Evolutionary conservation across 2,329 filamentous ascomycete species (phyloP).

Genomic region (Apiospora aurea): DNA sequence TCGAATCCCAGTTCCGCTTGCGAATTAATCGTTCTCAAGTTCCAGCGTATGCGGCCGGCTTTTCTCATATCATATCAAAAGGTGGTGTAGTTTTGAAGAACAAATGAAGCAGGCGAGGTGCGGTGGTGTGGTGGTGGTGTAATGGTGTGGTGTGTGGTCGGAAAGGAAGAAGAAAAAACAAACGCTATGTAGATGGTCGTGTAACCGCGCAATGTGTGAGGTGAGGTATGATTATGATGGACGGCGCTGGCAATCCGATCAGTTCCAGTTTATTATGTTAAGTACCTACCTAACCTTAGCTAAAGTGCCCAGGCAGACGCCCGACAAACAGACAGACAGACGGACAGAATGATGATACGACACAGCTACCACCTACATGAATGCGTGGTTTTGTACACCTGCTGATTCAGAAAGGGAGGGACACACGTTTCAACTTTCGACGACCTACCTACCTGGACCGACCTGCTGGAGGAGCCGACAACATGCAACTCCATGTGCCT

Average conservation of each 20-base stretch:
- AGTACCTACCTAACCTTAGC: too few species aligned
- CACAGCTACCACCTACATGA: background rate
- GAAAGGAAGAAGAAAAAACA: background rate
- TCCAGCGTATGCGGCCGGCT: background rate
- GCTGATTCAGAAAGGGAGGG: background rate
- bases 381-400: conserved; percentile 5
- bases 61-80: background rate
- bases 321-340: too few species aligned
- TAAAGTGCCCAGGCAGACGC: background rate
- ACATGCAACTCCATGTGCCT: background rate
- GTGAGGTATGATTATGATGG: background rate
- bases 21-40: background rate
- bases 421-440: background rate
- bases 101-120: background rate
- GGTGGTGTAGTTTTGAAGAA: background rate
- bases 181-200: background rate
- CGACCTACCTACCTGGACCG: background rate
- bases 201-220: background rate
- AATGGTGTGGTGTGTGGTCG: background rate
- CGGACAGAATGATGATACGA: background rate
- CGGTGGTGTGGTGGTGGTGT: too few species aligned
- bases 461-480: background rate
- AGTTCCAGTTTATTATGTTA: background rate
- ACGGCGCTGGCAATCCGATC: background rate
- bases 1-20: background rate